Base-by-base conservation (phyloP, 1,284 basidiomycete genomes). In the Ceratobasidium theobromae region DNA sequence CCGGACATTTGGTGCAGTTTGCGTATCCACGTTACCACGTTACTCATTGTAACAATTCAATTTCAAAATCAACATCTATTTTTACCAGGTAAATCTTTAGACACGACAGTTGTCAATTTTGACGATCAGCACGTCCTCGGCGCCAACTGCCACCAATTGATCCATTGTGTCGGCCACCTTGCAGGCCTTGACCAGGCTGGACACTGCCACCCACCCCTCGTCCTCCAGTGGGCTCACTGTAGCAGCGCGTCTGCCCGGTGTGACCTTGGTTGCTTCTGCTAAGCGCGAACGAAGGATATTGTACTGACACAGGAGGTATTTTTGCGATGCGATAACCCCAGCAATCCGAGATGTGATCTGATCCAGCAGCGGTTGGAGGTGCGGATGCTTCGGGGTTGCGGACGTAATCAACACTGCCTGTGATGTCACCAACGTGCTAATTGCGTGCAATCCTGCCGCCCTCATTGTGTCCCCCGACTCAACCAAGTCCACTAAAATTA, bases 391-490 rank as follows among this genome's bases (percentile, higher is more conserved):
- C 0, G 53, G 48, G 51, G 67, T 70, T 27, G 73, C 71, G 0
- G 95, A 92, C 68, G 87, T 89, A 81, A 99, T 98, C 49, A 99
- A 85, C 60, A 98, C 93, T 2, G 96, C 96, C 79, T 99, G 91
- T 0, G 94, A 92, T 49, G 86, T 77, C 65, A 98, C 84, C 14
- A 99, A 77, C 1, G 93, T 96, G 48, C 88, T 89, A 74, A 99
- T 97, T 32, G 95, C 86, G 76, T 93, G 91, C 62, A 99, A 82
- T 52, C 96, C 96, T 1, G 95, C 96, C 25, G 96, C 97, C 45
- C 96, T 93, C 97, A 99, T 99, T 1, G 96, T 99, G 73, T 99
- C 97, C 30, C 96, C 96, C n/a, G 93, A 97, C 78, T 99, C 96
- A 93, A 75, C 52, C 33, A 60, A 48, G 43, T 68, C 46, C 53